These are phyloP conservation scores for Coprinopsis cinerea DNA, from an alignment of 768 basidiomycete genomes.

Conservation along the genomic window DNA sequence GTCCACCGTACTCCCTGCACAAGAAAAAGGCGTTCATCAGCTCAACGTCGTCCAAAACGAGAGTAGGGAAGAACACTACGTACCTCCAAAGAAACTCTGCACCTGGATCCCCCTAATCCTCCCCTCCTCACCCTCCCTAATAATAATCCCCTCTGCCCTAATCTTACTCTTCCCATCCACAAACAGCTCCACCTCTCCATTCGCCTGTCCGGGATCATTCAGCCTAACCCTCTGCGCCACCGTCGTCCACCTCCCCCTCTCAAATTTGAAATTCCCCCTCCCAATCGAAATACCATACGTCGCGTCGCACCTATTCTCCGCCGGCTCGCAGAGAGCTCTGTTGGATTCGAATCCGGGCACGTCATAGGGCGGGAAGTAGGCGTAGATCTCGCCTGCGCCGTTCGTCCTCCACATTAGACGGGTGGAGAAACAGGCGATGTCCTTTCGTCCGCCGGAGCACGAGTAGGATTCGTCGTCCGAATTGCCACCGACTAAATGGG, in stretches of 20 bases:
- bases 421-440: constrained; percentile 46
- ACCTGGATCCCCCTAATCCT: constrained; percentile 55
- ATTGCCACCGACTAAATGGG: constrained; percentile 42
- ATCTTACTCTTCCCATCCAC: constrained; percentile 54
- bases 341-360: constrained; percentile 34
- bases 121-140: constrained; percentile 37
- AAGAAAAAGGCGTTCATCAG: neutral
- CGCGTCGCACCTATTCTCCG: constrained; percentile 44
- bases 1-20: constrained; percentile 32
- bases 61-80: constrained; percentile 8
- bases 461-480: constrained; percentile 32
- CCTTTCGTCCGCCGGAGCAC: constrained; percentile 57
- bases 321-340: constrained; percentile 35
- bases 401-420: constrained; percentile 59
- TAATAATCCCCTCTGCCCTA: constrained; percentile 41
- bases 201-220: constrained; percentile 55
- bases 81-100: constrained; percentile 68
- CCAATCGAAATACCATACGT: constrained; percentile 16
- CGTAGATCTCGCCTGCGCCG: constrained; percentile 56
- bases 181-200: constrained; percentile 63
- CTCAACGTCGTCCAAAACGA: neutral
- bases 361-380: constrained; percentile 49
- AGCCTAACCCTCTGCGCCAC: constrained; percentile 61
- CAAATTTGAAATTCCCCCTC: constrained; percentile 41
- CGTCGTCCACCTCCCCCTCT: constrained; percentile 52